These are phyloP conservation scores for Santalum album DNA, from an alignment of 164 flowering plant species.

Conservation along the genomic window DNA sequence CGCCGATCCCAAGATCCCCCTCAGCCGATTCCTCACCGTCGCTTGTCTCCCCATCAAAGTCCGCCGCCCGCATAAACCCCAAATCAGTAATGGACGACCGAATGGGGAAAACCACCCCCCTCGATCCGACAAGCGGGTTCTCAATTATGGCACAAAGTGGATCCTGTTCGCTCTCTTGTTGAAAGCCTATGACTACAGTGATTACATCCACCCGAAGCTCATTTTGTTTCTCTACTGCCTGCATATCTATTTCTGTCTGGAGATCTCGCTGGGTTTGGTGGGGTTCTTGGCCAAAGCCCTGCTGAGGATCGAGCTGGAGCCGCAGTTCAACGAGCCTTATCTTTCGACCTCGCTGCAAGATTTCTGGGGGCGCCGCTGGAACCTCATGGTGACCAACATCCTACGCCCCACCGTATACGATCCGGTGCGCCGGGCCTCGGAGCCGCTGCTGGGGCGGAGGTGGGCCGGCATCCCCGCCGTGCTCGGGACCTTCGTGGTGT, in stretches of 20 bases:
- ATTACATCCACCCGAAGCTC: not conserved
- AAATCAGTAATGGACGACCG: no score
- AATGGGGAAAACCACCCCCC: no score
- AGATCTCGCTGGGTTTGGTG: not conserved
- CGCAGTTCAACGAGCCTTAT: constrained; percentile 44
- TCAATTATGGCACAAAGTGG: not conserved
- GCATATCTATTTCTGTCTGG: not conserved
- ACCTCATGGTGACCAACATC: constrained; percentile 32
- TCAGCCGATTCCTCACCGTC: constrained; percentile 1
- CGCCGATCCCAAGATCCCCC: not conserved
- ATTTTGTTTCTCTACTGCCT: not conserved
- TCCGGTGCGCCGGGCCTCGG: constrained; percentile 9
- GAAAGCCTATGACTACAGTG: not conserved
- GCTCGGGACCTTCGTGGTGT: constrained; percentile 30
- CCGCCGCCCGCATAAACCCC: not conserved
- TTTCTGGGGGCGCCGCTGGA: constrained; percentile 64
- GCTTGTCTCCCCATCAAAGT: constrained; percentile 2
- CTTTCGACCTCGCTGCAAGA: constrained; percentile 43
- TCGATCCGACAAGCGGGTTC: no score
- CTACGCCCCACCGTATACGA: constrained; percentile 39
- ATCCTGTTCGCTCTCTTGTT: not conserved
- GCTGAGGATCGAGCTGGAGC: constrained; percentile 4
- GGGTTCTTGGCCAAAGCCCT: not conserved
- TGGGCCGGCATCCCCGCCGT: constrained; percentile 17
- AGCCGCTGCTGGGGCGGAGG: constrained; percentile 10